Base-by-base conservation (phyloP, 768 basidiomycete species). In the Naganishia kalamii region DNA sequence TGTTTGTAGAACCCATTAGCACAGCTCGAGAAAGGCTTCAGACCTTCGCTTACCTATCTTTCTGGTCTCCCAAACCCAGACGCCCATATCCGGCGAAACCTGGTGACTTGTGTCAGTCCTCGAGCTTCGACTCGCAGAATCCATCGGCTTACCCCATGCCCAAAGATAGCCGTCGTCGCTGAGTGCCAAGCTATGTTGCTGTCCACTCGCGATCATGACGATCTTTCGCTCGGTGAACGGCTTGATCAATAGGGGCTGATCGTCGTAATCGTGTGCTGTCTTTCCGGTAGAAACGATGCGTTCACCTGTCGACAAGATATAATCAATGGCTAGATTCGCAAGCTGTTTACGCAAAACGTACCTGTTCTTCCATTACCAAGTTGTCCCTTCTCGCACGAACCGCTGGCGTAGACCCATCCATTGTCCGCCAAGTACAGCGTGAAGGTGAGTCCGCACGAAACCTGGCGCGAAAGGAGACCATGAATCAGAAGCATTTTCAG, bases 291-390 rank as follows among this genome's bases (percentile, higher is more conserved):
- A 87, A 10, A 87, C 84, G 65, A 94, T 89, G 37, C 90, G 85
- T 77, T 94, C 92, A 12, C 72, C 70, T 70, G 51, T 8, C 4
- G 10, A 7, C 19, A 29, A 19, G 21, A 8, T 27, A 11, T 11
- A 25, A 7, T 19, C 21, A 40, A 29, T 60, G 17, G 29, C 29
- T 27, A 23, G 47, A 21, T 35, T 23, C 30, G n/a, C 21, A 33
- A 5, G 29, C 25, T 29, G 17, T 11, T 12, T 10, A 12, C 11
- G 17, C 2, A n/a, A n/a, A 35, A 59, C 68, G 43, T 25, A n/a
- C 93, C 91, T 0, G 91, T 93, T 68, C 85, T 85, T 19, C 93
- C 94, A 75, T 91, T 93, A 0, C 92, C 94, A 0, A 97, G 81
- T 69, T 96, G 93, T 0, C 94, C 94, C 65, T 90, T 86, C 78